Evolutionary conservation across 139 green algal genomes (phyloP).

Genomic region (Picochlorum sp.): DNA sequence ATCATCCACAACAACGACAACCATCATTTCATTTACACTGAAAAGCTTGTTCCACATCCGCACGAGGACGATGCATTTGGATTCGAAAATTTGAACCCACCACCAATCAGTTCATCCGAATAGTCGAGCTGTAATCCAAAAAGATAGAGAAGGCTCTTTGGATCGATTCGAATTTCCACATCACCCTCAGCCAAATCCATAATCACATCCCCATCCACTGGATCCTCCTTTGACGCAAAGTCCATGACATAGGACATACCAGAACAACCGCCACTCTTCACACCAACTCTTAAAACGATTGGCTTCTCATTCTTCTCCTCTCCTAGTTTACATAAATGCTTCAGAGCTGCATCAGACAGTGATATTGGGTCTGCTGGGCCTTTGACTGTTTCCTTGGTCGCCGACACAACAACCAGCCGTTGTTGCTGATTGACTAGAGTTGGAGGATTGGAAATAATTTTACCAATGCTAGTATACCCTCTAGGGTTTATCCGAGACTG

Average conservation of each 20-base stretch:
- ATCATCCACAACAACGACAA: not conserved
- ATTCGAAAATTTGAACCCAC: slow-evolving; percentile 79
- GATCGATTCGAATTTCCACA: slow-evolving; percentile 61
- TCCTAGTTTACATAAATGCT: slow-evolving; percentile 66
- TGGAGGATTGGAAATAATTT: too few relatives aligned
- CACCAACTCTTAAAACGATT: slow-evolving; percentile 64
- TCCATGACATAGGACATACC: slow-evolving; percentile 87
- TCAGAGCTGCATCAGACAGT: slow-evolving; percentile 63
- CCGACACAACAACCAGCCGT: too few relatives aligned
- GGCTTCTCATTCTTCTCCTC: slow-evolving; percentile 34
- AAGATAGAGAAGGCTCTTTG: slow-evolving; percentile 87
- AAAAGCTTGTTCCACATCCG: slow-evolving; percentile 82
- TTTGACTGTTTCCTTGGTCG: too few relatives aligned
- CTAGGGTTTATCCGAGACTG: too few relatives aligned
- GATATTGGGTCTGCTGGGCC: slow-evolving; percentile 47
- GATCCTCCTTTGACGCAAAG: slow-evolving; percentile 59
- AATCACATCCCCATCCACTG: slow-evolving; percentile 49
- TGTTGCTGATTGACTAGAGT: too few relatives aligned
- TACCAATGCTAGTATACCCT: too few relatives aligned
- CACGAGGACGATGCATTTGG: slow-evolving; percentile 73
- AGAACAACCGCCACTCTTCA: slow-evolving; percentile 51
- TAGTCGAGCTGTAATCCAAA: slow-evolving; percentile 91
- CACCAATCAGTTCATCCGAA: slow-evolving; percentile 65
- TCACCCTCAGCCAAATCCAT: slow-evolving; percentile 23
- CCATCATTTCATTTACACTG: slow-evolving; percentile 36